Percentiles rank a stretch among this genome's conserved stretches.
These are phyloP conservation scores for Hortiboletus campestris DNA, from an alignment of 768 basidiomycete species.

Conservation along the genomic window DNA sequence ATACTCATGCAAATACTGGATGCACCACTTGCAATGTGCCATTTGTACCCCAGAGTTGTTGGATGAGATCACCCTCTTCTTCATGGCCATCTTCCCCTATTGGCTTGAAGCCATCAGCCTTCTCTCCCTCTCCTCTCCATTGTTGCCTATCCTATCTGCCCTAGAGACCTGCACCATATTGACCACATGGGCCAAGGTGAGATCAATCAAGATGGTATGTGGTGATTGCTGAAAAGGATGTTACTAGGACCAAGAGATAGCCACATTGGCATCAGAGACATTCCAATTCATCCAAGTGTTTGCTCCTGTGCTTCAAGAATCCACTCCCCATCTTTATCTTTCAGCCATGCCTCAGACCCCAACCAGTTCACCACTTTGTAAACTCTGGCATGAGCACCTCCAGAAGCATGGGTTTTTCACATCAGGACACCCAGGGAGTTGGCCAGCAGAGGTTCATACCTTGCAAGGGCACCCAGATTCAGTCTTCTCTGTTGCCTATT, in stretches of 20 bases:
- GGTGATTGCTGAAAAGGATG: too few species aligned
- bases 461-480: background rate
- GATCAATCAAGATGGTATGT: background rate
- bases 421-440: background rate
- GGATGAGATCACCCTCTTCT: too few species aligned
- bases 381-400: background rate
- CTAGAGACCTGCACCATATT: background rate
- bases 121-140: too few species aligned
- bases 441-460: background rate
- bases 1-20: too few species aligned
- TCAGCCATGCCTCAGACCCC: constrained; percentile 7
- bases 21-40: too few species aligned
- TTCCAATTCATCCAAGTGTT: constrained; percentile 1
- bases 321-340: background rate
- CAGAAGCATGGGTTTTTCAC: background rate
- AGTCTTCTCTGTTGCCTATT: too few species aligned
- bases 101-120: too few species aligned
- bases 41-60: too few species aligned
- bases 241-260: background rate
- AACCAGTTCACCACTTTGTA: background rate
- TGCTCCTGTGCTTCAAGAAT: background rate
- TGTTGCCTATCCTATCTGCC: background rate
- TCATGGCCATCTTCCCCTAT: too few species aligned
- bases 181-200: constrained; percentile 4
- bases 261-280: background rate